Evolutionary conservation across 306 rosid species (phyloP).

Genomic region (Urtica urens): DNA sequence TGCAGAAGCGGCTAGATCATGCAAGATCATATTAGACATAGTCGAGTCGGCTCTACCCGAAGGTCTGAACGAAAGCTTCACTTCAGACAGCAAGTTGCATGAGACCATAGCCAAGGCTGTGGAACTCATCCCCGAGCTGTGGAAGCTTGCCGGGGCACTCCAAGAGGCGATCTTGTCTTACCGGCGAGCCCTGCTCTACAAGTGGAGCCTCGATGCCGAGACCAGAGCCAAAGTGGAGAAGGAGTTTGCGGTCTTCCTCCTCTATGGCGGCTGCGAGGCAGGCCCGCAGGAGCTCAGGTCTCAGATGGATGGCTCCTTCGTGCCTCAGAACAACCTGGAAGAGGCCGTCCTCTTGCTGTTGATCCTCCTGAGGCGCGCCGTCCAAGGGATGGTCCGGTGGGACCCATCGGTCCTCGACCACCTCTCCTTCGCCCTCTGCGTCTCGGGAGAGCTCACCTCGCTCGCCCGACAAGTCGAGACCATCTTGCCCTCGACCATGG

Average conservation of each 20-base stretch:
- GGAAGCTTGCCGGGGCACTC: slow-evolving; percentile 56
- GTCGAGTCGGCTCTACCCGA: slow-evolving; percentile 80
- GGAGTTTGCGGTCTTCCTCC: slow-evolving; percentile 75
- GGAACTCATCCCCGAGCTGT: slow-evolving; percentile 74
- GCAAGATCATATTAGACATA: slow-evolving; percentile 69
- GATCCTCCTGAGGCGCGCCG: slow-evolving; percentile 43
- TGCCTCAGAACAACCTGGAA: slow-evolving; percentile 77
- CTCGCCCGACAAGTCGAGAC: slow-evolving; percentile 64
- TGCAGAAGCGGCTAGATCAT: slow-evolving; percentile 86
- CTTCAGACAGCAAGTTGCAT: slow-evolving; percentile 55
- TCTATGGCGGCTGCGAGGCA: slow-evolving; percentile 80
- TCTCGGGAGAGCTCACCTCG: slow-evolving; percentile 49
- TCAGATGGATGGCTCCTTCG: slow-evolving; percentile 71
- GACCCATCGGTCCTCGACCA: slow-evolving; percentile 74
- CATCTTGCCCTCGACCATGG: slow-evolving; percentile 57
- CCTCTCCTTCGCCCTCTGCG: slow-evolving; percentile 63
- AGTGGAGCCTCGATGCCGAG: slow-evolving; percentile 56
- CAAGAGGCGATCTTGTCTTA: slow-evolving; percentile 66
- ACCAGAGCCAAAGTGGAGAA: slow-evolving; percentile 53
- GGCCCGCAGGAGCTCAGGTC: slow-evolving; percentile 67
- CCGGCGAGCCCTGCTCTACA: slow-evolving; percentile 62
- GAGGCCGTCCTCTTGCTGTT: slow-evolving; percentile 76
- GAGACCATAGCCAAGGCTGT: slow-evolving; percentile 56
- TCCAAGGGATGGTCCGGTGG: slow-evolving; percentile 45
- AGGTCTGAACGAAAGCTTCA: slow-evolving; percentile 57